These are phyloP conservation scores for Nemania diffusa DNA, from an alignment of 2,329 filamentous ascomycete genomes.

Conservation along the genomic window DNA sequence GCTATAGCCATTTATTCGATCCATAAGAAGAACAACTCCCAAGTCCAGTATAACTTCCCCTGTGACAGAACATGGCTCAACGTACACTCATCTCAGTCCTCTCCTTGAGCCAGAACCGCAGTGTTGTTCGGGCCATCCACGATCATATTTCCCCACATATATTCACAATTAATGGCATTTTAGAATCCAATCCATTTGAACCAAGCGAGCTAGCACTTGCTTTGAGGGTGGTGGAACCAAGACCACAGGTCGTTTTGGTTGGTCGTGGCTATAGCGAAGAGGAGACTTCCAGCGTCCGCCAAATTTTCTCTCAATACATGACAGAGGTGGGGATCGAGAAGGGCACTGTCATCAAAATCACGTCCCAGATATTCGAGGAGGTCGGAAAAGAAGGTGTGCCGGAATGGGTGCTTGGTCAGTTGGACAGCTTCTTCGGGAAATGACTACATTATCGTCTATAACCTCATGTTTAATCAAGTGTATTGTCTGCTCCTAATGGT, in stretches of 20 bases:
- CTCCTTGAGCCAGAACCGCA: background rate
- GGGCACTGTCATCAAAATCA: background rate
- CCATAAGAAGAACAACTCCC: too few species aligned
- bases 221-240: background rate
- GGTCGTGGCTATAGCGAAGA: background rate
- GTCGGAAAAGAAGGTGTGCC: background rate
- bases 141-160: background rate
- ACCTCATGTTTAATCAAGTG: too few species aligned
- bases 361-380: background rate
- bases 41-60: too few species aligned
- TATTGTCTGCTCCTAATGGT: too few species aligned
- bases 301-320: background rate
- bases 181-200: background rate
- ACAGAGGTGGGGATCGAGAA: background rate
- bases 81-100: background rate
- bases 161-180: background rate
- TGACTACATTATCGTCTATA: background rate
- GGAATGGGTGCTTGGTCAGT: background rate
- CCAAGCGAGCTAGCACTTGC: background rate
- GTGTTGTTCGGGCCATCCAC: background rate
- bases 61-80: background rate
- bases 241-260: background rate
- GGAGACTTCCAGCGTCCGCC: background rate
- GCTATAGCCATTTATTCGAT: too few species aligned
- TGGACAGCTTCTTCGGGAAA: background rate